These are phyloP conservation scores for Penicillium paneum DNA, from an alignment of 2,329 filamentous ascomycete species.

Conservation along the genomic window DNA sequence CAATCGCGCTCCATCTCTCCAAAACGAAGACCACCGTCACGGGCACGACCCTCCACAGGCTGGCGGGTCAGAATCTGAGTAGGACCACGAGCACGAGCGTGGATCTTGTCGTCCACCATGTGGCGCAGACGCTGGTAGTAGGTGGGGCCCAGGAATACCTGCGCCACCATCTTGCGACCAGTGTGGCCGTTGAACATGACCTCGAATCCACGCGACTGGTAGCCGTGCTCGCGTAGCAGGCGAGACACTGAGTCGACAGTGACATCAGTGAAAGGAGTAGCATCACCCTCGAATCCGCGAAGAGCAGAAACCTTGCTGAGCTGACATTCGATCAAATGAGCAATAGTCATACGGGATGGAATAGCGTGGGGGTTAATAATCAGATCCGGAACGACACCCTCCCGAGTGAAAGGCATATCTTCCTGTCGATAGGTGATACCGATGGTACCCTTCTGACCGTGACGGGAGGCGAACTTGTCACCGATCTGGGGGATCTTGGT, in stretches of 20 bases:
- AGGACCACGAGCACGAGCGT: conserved; percentile 93
- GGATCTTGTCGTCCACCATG: conserved; percentile 99
- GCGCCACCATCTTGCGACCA: conserved; percentile 84
- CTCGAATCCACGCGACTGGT: conserved; percentile 95
- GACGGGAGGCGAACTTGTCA: conserved; percentile 98
- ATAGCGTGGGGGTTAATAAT: conserved; percentile 99
- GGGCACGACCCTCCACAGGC: conserved; percentile 94
- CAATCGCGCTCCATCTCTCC: conserved; percentile 99
- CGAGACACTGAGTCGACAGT: conserved; percentile 91
- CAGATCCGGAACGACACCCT: conserved; percentile 88
- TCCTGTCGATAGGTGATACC: conserved; percentile 97
- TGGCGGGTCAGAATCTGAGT: conserved; percentile 97
- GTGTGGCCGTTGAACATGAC: conserved; percentile 99
- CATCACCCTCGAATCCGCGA: conserved; percentile 92
- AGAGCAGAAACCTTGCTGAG: conserved; percentile 93
- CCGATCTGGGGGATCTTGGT: conserved; percentile 98
- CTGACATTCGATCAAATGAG: conserved; percentile 98
- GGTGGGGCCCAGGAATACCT: conserved; percentile 95
- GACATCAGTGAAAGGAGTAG: conserved; percentile 95
- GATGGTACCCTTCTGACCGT: conserved; percentile 98
- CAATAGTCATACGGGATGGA: conserved; percentile 99
- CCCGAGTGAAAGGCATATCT: conserved; percentile 95
- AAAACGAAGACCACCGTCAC: conserved; percentile 97
- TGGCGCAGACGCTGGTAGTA: conserved; percentile 98
- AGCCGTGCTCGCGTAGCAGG: conserved; percentile 81